These are phyloP conservation scores for Dothistroma septosporum DNA, from an alignment of 2,329 filamentous ascomycete genomes.

Conservation along the genomic window DNA sequence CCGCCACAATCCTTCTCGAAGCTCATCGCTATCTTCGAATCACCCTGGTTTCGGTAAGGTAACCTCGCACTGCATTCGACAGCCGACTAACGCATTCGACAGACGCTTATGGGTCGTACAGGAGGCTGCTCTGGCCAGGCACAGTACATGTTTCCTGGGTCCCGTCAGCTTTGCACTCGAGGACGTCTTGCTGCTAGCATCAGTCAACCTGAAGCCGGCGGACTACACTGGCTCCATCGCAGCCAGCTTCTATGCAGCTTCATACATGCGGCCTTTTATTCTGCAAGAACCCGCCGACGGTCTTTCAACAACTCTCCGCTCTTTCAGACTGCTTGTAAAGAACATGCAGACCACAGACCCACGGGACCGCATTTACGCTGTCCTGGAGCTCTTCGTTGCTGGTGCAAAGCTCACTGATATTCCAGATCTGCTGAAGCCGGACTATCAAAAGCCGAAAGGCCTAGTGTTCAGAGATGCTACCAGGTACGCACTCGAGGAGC, in stretches of 20 bases:
- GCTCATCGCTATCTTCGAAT: neutral
- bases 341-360: constrained; percentile 3
- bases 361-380: constrained; percentile 3
- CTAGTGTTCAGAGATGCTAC: constrained; percentile 6
- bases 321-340: neutral
- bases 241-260: neutral
- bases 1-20: neutral
- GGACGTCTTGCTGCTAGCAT: constrained; percentile 2
- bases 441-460: neutral
- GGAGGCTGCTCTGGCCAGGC: neutral
- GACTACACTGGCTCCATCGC: neutral
- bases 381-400: neutral
- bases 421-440: neutral
- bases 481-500: neutral
- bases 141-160: neutral
- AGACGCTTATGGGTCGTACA: constrained; percentile 5
- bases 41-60: constrained; percentile 4
- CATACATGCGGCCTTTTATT: neutral
- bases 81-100: neutral
- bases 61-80: neutral
- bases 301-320: neutral
- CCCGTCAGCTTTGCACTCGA: neutral
- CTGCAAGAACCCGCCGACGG: neutral
- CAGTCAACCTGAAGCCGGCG: neutral
- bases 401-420: neutral